A percentile compares a stretch with the other conserved stretches of the same genome.
Evolutionary conservation across 2,329 filamentous ascomycete genomes (phyloP).

Genomic region (Phyllosticta capitalensis): DNA sequence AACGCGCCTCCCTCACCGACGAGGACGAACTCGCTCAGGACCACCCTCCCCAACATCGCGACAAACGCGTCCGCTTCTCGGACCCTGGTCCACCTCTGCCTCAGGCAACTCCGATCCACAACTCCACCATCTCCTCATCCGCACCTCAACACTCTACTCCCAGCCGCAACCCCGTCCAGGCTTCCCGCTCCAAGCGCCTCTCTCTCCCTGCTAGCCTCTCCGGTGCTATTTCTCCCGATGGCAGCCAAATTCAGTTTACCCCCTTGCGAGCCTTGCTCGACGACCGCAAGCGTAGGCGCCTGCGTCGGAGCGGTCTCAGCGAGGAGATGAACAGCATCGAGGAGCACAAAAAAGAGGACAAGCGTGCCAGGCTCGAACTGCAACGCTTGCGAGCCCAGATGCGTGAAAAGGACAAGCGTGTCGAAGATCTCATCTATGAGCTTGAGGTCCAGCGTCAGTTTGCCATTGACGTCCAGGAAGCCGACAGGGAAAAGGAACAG

Average conservation of each 20-base stretch:
- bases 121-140: constrained; percentile 9
- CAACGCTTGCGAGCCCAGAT: constrained; percentile 29
- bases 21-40: constrained; percentile 26
- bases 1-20: constrained; percentile 22
- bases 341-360: constrained; percentile 27
- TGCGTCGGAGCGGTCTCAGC: constrained; percentile 32
- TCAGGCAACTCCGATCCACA: constrained; percentile 12
- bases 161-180: background rate
- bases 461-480: constrained; percentile 30
- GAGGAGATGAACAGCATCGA: constrained; percentile 32
- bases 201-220: constrained; percentile 5
- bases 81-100: constrained; percentile 20
- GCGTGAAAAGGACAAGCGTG: constrained; percentile 22
- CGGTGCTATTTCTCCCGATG: constrained; percentile 7
- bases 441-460: constrained; percentile 29
- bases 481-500: constrained; percentile 23
- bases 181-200: constrained; percentile 3
- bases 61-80: constrained; percentile 22
- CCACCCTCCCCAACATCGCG: constrained; percentile 15
- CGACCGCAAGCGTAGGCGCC: constrained; percentile 26
- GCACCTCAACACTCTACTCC: background rate
- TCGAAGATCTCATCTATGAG: constrained; percentile 24
- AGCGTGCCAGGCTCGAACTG: constrained; percentile 23
- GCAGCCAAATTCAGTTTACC: constrained; percentile 21
- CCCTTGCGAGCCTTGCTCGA: constrained; percentile 26